Percentiles rank a stretch among this genome's conserved stretches.
Conservation (phyloP, 768 basidiomycete genomes). For the Hirschioporus abietinus region DNA sequence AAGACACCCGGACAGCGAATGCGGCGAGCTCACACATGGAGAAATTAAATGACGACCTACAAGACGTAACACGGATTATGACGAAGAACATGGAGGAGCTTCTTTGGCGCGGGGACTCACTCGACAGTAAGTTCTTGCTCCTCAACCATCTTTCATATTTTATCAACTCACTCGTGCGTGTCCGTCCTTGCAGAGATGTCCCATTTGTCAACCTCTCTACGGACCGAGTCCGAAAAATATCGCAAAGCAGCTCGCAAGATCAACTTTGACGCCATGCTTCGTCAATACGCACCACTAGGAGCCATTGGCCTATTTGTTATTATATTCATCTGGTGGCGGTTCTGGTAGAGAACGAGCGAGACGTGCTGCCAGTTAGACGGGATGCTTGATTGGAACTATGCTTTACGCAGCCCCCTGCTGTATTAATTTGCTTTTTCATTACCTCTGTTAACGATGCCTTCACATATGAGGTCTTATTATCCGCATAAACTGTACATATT, state of each 20-base stretch:
- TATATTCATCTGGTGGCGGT: slow-evolving; percentile 75
- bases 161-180: neutral
- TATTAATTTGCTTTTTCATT: neutral
- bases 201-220: slow-evolving; percentile 87
- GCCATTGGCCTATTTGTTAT: slow-evolving; percentile 77
- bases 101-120: slow-evolving; percentile 94
- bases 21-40: slow-evolving; percentile 71
- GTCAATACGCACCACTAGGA: slow-evolving; percentile 92
- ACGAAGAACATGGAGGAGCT: slow-evolving; percentile 99
- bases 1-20: slow-evolving; percentile 83
- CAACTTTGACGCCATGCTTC: slow-evolving; percentile 88
- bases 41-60: slow-evolving; percentile 90
- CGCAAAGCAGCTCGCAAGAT: slow-evolving; percentile 93
- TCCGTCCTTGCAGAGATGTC: slow-evolving; percentile 73
- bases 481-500: neutral
- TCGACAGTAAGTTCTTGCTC: slow-evolving; percentile 66
- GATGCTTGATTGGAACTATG: neutral
- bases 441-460: too few species aligned
- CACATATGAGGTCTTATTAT: neutral
- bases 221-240: slow-evolving; percentile 97
- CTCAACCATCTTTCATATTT: neutral
- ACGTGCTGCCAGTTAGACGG: neutral
- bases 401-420: neutral
- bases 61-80: slow-evolving; percentile 99
- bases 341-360: slow-evolving; percentile 37